Percentiles rank a stretch among this genome's conserved stretches.
These are phyloP conservation scores for Zymoseptoria tritici DNA, from an alignment of 2,329 filamentous ascomycete genomes.

Conservation along the genomic window DNA sequence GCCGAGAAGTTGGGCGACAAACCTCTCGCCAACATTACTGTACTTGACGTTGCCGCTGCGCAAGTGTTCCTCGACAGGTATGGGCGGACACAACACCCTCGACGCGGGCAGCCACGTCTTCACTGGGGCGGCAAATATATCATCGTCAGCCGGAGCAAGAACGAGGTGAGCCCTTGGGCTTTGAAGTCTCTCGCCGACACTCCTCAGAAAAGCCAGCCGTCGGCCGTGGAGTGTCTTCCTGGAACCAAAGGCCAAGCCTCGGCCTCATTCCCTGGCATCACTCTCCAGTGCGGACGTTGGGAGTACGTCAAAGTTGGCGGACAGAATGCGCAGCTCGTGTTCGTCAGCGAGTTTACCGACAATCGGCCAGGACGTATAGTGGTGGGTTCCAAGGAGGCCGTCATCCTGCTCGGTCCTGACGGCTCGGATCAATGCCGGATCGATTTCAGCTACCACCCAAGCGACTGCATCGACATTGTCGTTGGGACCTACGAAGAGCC, in stretches of 20 bases:
- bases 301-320: constrained; percentile 29
- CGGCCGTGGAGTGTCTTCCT: not conserved
- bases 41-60: constrained; percentile 36
- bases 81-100: constrained; percentile 19
- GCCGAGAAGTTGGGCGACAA: constrained; percentile 38
- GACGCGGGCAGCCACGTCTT: not conserved
- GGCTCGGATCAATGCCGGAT: constrained; percentile 27
- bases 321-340: constrained; percentile 27
- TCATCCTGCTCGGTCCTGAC: constrained; percentile 19
- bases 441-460: constrained; percentile 35
- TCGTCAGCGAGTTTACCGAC: constrained; percentile 38
- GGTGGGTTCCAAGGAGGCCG: constrained; percentile 24
- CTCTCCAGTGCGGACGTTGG: constrained; percentile 40
- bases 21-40: constrained; percentile 39
- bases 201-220: constrained; percentile 5
- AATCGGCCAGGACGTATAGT: constrained; percentile 32
- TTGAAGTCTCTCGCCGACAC: constrained; percentile 22
- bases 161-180: constrained; percentile 16
- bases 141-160: not conserved
- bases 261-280: constrained; percentile 29
- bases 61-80: constrained; percentile 37
- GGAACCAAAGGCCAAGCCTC: constrained; percentile 7
- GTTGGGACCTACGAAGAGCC: constrained; percentile 25
- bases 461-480: constrained; percentile 33
- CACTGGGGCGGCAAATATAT: constrained; percentile 8